Percentiles rank a stretch among this genome's conserved stretches.
Evolutionary conservation across 768 basidiomycete genomes (phyloP).

Genomic region (Boletus vermiculosoides): DNA sequence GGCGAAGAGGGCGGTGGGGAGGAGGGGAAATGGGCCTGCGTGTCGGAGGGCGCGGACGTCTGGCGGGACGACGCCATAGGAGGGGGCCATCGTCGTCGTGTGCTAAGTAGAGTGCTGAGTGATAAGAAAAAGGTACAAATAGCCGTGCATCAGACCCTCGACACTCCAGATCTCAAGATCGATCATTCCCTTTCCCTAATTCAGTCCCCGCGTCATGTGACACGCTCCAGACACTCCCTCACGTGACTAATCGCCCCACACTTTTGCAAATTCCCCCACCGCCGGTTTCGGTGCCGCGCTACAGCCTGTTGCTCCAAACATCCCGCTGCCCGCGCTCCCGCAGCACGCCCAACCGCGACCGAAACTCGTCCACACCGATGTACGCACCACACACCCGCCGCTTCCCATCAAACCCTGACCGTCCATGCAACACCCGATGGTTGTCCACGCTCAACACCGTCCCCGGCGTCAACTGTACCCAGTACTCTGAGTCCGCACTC

Average conservation of each 20-base stretch:
- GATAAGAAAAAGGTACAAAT: constrained; percentile 28
- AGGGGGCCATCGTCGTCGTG: constrained; percentile 16
- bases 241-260: constrained; percentile 21
- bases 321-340: constrained; percentile 52
- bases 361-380: constrained; percentile 86
- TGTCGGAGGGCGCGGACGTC: background rate
- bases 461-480: constrained; percentile 86
- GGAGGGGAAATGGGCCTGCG: constrained; percentile 26
- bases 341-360: constrained; percentile 71
- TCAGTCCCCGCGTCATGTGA: constrained; percentile 20
- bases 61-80: constrained; percentile 25
- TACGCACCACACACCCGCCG: constrained; percentile 97
- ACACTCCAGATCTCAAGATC: constrained; percentile 21
- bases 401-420: constrained; percentile 85
- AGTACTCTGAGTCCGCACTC: constrained; percentile 83
- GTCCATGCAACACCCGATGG: constrained; percentile 90
- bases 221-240: constrained; percentile 13
- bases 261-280: constrained; percentile 23
- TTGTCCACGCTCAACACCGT: constrained; percentile 93
- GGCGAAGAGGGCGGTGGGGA: constrained; percentile 52
- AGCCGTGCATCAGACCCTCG: constrained; percentile 13
- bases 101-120: background rate
- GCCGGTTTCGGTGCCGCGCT: constrained; percentile 23
- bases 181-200: constrained; percentile 4
- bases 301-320: constrained; percentile 60